phyloP scores from a whole-genome alignment of 1,284 basidiomycete species.

The Gymnopus androsaceus region DNA sequence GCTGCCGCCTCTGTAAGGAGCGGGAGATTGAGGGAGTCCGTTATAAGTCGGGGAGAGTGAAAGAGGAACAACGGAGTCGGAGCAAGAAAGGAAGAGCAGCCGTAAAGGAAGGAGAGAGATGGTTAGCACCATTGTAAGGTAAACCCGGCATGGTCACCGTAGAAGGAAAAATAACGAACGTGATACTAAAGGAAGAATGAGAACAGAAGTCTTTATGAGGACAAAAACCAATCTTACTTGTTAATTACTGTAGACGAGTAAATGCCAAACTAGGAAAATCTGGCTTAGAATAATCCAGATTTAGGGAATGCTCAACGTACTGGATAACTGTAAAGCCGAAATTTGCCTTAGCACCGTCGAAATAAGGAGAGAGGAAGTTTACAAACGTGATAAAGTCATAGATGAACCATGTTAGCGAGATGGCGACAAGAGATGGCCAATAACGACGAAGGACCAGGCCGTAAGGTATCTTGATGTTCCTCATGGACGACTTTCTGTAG shows the following conservation, averaged over 20 bases:
- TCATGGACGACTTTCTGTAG: conserved; percentile 79
- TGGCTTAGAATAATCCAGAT: conserved; percentile 3
- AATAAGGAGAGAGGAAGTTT: conserved; percentile 3
- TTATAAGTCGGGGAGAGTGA: background rate
- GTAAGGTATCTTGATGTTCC: conserved; percentile 74
- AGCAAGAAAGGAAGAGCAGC: background rate
- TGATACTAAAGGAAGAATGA: background rate
- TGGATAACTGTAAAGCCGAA: conserved; percentile 48
- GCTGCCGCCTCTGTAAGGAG: conserved; percentile 43
- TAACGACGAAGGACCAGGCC: conserved; percentile 80
- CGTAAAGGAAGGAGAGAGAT: too few species aligned
- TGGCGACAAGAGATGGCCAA: conserved; percentile 66
- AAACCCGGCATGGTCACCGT: too few species aligned
- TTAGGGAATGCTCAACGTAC: conserved; percentile 36
- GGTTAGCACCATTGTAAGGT: too few species aligned
- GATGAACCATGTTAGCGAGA: conserved; percentile 80
- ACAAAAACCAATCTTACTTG: conserved; percentile 39
- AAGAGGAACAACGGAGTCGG: background rate
- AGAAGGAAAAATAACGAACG: too few species aligned
- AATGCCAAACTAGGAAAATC: conserved; percentile 66
- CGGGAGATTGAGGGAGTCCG: background rate
- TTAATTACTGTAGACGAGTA: conserved; percentile 82
- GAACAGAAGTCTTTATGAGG: background rate
- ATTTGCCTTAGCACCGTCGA: conserved; percentile 7
- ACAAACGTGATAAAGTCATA: conserved; percentile 81